Base-by-base conservation (phyloP, 495 filamentous ascomycete species). In the Talaromyces wortmannii region DNA sequence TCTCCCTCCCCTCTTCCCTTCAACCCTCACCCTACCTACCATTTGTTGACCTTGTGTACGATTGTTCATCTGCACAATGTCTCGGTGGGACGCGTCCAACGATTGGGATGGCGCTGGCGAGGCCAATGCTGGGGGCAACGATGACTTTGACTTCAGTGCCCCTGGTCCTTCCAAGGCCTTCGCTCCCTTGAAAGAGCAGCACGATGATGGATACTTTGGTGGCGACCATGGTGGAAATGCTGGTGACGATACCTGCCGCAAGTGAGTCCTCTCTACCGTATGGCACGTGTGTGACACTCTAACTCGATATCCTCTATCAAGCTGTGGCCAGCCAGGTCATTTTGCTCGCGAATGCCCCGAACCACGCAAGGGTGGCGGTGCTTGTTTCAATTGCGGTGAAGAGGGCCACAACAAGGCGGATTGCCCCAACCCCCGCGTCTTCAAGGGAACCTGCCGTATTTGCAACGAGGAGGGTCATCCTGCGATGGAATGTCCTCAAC, bases 341-440 rank as follows among this genome's bases (percentile, higher is more conserved):
- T 79, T 83, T 57, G 76, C 81, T 42, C 78, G 81, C 32, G 75
- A 84, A 23, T 87, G 83, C 58, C 74, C 77, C 1, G 69, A 80
- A 32, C 74, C 72, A 50, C 70, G 73, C 16, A 69, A 73, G 57
- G 67, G 67, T 13, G 71, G 60, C 10, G 64, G 67, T 32, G 75
- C 74, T 32, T 95, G 90, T 72, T 95, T 83, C 78, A 91, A 90
- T 64, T 95, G 90, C 58, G 88, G 76, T 23, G 61, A 79, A 62
- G 71, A 75, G 58, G 78, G 79, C 3, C 88, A 92, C 61, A 70
- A 68, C 58, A 86, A 89, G 69, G 70, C 75, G 3, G 83, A 89
- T 1, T 92, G 88, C 59, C 64, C 86, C 16, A 84, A 91, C 52
- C 78, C 80, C 50, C 72, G 68, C 53, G 82, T 82, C 46, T 90